phyloP scores from a whole-genome alignment of 208 protist genomes.

The Acanthamoeba triangularis region DNA sequence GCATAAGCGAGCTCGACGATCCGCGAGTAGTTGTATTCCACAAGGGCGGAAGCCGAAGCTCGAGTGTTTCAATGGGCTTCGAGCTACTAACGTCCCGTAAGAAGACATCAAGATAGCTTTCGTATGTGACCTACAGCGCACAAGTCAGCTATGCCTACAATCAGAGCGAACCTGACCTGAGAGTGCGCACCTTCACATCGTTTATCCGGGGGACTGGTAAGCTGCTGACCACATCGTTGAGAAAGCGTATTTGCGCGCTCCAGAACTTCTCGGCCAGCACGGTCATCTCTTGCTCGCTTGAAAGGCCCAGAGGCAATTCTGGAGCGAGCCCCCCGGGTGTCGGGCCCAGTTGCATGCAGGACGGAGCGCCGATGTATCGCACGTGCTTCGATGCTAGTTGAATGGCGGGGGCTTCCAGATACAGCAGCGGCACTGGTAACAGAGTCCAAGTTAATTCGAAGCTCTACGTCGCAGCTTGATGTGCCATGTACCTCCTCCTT shows the following conservation, averaged over 20 bases:
- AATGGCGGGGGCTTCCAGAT: background rate
- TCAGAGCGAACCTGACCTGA: background rate
- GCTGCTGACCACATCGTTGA: background rate
- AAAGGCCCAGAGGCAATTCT: background rate
- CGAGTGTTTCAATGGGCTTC: constrained; percentile 4
- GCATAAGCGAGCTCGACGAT: background rate
- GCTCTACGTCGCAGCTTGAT: background rate
- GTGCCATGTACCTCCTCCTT: background rate
- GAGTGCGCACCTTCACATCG: background rate
- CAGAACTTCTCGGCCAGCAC: background rate
- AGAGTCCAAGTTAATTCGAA: background rate
- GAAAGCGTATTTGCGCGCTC: background rate
- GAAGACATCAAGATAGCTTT: background rate
- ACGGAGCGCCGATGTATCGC: background rate
- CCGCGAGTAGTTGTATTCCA: background rate
- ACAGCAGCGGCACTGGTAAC: background rate
- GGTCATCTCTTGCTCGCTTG: background rate
- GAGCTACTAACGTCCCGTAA: background rate
- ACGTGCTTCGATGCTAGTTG: background rate
- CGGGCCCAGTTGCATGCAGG: background rate
- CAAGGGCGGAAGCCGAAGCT: constrained; percentile 18
- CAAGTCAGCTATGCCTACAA: background rate
- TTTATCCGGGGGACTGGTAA: background rate
- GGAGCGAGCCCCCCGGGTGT: background rate
- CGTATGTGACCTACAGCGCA: background rate